These are phyloP conservation scores for Paramecium sexaurelia DNA, from an alignment of 73 alveolate species.

Conservation along the genomic window DNA sequence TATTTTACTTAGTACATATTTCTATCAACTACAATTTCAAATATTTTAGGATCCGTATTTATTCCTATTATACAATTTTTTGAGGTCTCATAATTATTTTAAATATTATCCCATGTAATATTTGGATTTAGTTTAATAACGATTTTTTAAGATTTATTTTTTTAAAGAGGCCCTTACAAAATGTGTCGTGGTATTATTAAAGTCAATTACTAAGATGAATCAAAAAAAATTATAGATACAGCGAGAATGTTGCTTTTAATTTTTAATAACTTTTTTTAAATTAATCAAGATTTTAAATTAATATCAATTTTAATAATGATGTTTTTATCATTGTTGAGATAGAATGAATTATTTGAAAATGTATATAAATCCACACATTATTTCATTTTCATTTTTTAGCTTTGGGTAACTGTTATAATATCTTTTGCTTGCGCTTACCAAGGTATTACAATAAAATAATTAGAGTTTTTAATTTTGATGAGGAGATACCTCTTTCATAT, in stretches of 20 bases:
- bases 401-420: not conserved
- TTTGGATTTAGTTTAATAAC: not conserved
- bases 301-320: not conserved
- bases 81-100: not conserved
- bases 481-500: not conserved
- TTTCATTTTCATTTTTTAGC: not conserved
- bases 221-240: not conserved
- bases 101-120: not conserved
- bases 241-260: not conserved
- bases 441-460: not conserved
- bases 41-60: not conserved
- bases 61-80: not conserved
- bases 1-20: not conserved
- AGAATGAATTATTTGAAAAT: not conserved
- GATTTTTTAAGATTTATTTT: not conserved
- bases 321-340: not conserved
- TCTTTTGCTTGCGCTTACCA: not conserved
- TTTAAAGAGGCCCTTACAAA: constrained; percentile 34
- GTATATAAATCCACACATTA: not conserved
- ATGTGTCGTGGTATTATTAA: not conserved
- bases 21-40: not conserved
- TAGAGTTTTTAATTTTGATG: not conserved
- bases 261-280: not conserved
- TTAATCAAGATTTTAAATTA: not conserved
- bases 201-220: not conserved